phyloP scores from a whole-genome alignment of 257 asterid species.

The Jasminum sambac region DNA sequence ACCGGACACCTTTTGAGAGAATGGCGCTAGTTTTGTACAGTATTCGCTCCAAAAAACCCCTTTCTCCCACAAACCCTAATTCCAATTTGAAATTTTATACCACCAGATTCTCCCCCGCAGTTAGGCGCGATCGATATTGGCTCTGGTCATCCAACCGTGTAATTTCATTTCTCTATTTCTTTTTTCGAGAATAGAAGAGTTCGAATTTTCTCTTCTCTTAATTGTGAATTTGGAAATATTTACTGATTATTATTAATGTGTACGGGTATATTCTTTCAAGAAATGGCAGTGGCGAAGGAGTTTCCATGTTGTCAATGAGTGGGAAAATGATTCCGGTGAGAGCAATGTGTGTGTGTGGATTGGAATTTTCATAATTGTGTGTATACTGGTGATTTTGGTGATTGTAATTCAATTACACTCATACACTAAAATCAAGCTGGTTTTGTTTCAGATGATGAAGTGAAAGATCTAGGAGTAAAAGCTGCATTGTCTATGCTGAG shows the following conservation, averaged over 20 bases:
- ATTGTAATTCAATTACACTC: slow-evolving; percentile 2
- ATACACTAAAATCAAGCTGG: neutral
- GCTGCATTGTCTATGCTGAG: slow-evolving; percentile 71
- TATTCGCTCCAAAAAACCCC: slow-evolving; percentile 27
- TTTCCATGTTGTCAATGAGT: slow-evolving; percentile 30
- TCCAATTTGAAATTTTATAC: slow-evolving; percentile 26
- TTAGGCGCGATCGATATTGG: slow-evolving; percentile 19
- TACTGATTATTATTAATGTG: neutral
- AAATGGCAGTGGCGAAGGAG: slow-evolving; percentile 24
- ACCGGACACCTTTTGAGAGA: neutral
- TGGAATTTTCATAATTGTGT: neutral
- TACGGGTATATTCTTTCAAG: slow-evolving; percentile 24
- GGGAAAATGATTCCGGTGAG: slow-evolving; percentile 39
- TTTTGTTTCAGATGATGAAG: slow-evolving; percentile 57
- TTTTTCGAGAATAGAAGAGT: neutral
- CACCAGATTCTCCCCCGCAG: slow-evolving; percentile 19
- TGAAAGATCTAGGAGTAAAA: slow-evolving; percentile 58
- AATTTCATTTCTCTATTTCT: slow-evolving; percentile 9
- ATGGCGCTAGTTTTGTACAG: slow-evolving; percentile 57
- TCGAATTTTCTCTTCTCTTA: neutral
- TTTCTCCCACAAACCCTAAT: slow-evolving; percentile 35
- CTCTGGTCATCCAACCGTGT: slow-evolving; percentile 21
- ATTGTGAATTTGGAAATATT: neutral
- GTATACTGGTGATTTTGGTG: neutral
- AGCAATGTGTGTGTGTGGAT: slow-evolving; percentile 28